A percentile compares a stretch with the other conserved stretches of the same genome.
Conservation (phyloP, 176 grass and related monocot genomes). For the sorghum (Sorghum bicolor) region Sorghum_bicolor_NCBIv3 NC_012870.2:78787501-78788000, state of each 20-base stretch:
- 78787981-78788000: slow-evolving; percentile 45
- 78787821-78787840: slow-evolving; percentile 90
- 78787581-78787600: slow-evolving; percentile 40
- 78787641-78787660: slow-evolving; percentile 3
- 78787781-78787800: neutral
- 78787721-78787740: slow-evolving; percentile 4
- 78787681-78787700: neutral
- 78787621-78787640: slow-evolving; percentile 28
- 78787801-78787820: neutral
- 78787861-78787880: slow-evolving; percentile 67
- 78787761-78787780: neutral
- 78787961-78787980: slow-evolving; percentile 8
- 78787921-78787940: slow-evolving; percentile 39
- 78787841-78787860: slow-evolving; percentile 96
- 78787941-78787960: neutral
- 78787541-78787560: slow-evolving; percentile 50
- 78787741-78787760: neutral
- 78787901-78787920: slow-evolving; percentile 59
- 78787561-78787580: slow-evolving; percentile 29
- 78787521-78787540: slow-evolving; percentile 31
- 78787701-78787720: neutral
- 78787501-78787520: slow-evolving; percentile 18
- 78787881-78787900: slow-evolving; percentile 45
- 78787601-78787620: neutral
- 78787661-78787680: slow-evolving; percentile 19